Base-by-base conservation (phyloP, 179 eudicot genomes). In the Silene coronaria region DNA sequence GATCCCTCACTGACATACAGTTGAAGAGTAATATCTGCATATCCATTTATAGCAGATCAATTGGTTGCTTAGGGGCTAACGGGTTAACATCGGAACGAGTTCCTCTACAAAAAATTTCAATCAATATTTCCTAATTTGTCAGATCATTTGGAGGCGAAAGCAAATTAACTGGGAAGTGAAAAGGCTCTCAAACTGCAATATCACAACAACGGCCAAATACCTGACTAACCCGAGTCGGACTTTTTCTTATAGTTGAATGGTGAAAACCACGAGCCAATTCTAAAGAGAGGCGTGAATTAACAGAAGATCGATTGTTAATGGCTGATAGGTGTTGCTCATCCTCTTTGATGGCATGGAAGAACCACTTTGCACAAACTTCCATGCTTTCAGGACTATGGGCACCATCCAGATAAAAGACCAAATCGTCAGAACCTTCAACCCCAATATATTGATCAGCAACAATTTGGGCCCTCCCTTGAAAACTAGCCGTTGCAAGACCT, bases 361-460 rank as follows among this genome's bases (percentile, higher is more conserved):
- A 96, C 98, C 99, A 96, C 77, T 79, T 88, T 67, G 89, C 99
- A 77, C 99, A 93, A 61, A 88, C 98, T 76, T 91, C 99, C 99
- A 96, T 96, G 85, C 99, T 96, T 86, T 96, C 99, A 72, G 99
- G 99, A 84, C 97, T 96, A 75, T 96, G 99, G 57, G 99, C 99
- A 69, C 99, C 98, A 77, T 96, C 99, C 86, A 96, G 73, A 86
- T 91, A 93, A 80, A 93, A 96, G 62, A 90, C 89, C 78, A 96
- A 82, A 81, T 87, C 94, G 69, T 84, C 91, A 23, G 80, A 72
- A 68, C 88, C 89, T 77, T 93, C 92, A 55, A 70, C 62, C 74
- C 78, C 85, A 46, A 76, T 77, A 79, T 78, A 82, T 42, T 78
- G 84, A 81, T 96, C 97, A 61, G 91, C 86, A 19, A 90, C 90